phyloP scores from a whole-genome alignment of 108 stramenopile genomes.

The Cafeteria roenbergensis region DNA sequence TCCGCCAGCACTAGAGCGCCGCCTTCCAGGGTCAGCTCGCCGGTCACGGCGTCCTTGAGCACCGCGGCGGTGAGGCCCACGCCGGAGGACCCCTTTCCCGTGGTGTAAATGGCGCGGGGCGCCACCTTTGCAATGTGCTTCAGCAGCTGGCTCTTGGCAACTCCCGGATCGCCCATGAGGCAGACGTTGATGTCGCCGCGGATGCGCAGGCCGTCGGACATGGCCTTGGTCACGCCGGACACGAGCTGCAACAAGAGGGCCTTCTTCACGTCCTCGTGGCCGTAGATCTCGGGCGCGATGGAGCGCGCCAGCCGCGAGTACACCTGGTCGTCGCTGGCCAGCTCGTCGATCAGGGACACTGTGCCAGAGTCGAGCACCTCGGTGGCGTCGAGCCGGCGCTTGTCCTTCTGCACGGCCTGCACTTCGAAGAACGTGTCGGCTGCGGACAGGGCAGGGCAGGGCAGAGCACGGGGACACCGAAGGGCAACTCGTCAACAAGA shows the following conservation, averaged over 20 bases:
- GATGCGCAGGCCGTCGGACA: slow-evolving; percentile 87
- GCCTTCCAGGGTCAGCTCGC: slow-evolving; percentile 91
- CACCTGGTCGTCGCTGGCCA: slow-evolving; percentile 24
- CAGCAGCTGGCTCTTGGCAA: slow-evolving; percentile 93
- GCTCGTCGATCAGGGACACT: slow-evolving; percentile 41
- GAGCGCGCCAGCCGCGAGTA: slow-evolving; percentile 47
- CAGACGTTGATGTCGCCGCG: slow-evolving; percentile 92
- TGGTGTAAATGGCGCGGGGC: slow-evolving; percentile 94
- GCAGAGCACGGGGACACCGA: too few species aligned
- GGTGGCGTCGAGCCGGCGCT: slow-evolving; percentile 25
- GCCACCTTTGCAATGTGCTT: slow-evolving; percentile 85
- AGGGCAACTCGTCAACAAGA: too few species aligned
- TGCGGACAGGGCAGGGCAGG: too few species aligned
- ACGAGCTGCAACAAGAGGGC: slow-evolving; percentile 83
- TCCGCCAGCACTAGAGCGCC: slow-evolving; percentile 97
- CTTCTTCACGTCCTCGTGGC: slow-evolving; percentile 91
- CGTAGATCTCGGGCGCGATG: slow-evolving; percentile 96
- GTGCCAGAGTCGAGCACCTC: slow-evolving; percentile 46
- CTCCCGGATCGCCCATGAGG: slow-evolving; percentile 97
- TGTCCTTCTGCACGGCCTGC: slow-evolving; percentile 16
- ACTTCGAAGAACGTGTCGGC: too few species aligned
- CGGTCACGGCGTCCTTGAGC: slow-evolving; percentile 74
- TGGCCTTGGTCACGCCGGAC: slow-evolving; percentile 71
- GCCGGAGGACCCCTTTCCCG: slow-evolving; percentile 88
- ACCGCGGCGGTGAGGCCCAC: slow-evolving; percentile 95